phyloP scores from a whole-genome alignment of 2,329 filamentous ascomycete species.

The Rosellinia necatrix region DNA sequence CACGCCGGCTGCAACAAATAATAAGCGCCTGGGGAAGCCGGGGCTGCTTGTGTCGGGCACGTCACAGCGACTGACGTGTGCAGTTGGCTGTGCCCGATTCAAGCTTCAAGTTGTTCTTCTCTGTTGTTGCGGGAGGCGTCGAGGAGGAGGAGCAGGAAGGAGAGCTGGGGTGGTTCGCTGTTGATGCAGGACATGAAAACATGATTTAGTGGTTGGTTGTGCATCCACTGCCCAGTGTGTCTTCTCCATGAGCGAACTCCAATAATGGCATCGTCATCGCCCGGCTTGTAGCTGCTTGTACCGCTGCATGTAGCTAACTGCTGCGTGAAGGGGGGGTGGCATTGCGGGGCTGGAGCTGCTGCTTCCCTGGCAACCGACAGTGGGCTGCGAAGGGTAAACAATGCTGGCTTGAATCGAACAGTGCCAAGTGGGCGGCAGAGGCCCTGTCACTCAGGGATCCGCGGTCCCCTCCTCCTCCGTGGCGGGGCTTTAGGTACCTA shows the following conservation, averaged over 20 bases:
- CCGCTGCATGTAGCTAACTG: not conserved
- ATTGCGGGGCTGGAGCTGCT: constrained; percentile 14
- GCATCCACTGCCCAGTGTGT: constrained; percentile 4
- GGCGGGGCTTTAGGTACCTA: not conserved
- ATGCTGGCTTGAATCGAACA: constrained; percentile 20
- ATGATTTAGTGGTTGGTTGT: constrained; percentile 2
- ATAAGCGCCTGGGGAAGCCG: not conserved
- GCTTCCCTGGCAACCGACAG: constrained; percentile 37
- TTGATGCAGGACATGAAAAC: not conserved
- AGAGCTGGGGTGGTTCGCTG: constrained; percentile 6
- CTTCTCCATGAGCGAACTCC: constrained; percentile 19
- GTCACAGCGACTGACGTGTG: constrained; percentile 12
- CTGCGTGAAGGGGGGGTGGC: not conserved
- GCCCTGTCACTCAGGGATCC: not conserved
- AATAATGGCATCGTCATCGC: constrained; percentile 14
- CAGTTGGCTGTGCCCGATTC: no score
- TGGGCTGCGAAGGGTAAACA: constrained; percentile 35
- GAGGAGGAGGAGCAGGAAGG: not conserved
- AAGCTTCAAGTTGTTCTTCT: no score
- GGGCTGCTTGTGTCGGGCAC: not conserved
- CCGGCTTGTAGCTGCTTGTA: not conserved
- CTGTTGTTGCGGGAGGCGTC: not conserved
- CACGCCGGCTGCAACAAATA: not conserved
- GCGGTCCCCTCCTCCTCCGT: no score
- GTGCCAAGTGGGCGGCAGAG: not conserved